Evolutionary conservation across 768 basidiomycete species (phyloP), one percentile per base, ranked within the genome.

Genomic region (Zangia roseola): DNA sequence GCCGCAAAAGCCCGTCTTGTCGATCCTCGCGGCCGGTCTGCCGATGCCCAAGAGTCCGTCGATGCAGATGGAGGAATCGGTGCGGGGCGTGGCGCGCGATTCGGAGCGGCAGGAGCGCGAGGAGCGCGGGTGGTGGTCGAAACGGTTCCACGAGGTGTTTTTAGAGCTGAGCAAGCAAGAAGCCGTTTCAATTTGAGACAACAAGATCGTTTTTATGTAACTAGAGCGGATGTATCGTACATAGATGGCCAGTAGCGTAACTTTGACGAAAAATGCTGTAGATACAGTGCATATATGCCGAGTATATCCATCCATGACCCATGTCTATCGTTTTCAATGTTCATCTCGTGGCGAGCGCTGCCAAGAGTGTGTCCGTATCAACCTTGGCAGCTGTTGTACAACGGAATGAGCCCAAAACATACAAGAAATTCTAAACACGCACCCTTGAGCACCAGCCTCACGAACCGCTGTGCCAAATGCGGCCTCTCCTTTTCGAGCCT

Each of bases 1-100:
- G 6, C 61, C 66, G 1, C 69, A 65, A 30, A 57, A 64, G 17
- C 69, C 72, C 19, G 61, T 74, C 37, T 47, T 69, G 39, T 69
- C 74, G 19, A 68, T 77, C 45, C 60, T 78, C 30, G 64, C 69
- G 4, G 67, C 74, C 4, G 79, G 78, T 4, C 51, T 76, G 5
- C 86, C 87, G 4, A 56, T 88, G 4, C 86, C 86, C 12, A 87
- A 83, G 65, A 87, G 86, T 56, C 88, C 88, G 10, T 89, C 86
- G 1, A 71, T 81, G 44, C 82, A 82, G 55, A 56, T 83, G 10
- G 62, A 67, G 5, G 72, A 66, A 36, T 54, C 59, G 14, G 66
- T 69, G 14, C 64, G 67, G 4, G 59, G 69, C 12, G 33, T 60
- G 20, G 55, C 47, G 23, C 54, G 47, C 10, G 62, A 68, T 50